A percentile compares a stretch with the other conserved stretches of the same genome.
Evolutionary conservation across 441 rosid genomes (phyloP).

Genomic region (Metrosideros polymorpha): DNA sequence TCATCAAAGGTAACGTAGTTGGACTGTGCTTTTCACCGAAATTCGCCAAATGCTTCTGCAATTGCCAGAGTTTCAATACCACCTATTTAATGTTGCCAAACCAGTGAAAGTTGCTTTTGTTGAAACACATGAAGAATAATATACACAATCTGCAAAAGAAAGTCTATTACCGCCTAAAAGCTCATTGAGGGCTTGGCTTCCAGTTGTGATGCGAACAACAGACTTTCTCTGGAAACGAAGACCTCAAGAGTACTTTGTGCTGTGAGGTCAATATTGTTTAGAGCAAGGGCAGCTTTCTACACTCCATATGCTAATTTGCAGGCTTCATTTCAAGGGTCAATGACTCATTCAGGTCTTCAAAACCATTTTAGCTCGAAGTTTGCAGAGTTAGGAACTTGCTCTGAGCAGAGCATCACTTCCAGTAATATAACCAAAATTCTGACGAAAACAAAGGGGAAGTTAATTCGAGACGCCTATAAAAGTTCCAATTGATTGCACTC

Average conservation of each 20-base stretch:
- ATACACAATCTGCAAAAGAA: not conserved
- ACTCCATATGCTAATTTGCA: not conserved
- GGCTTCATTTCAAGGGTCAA: not conserved
- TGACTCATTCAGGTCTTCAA: not conserved
- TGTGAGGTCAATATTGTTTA: no score
- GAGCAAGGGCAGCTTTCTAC: no score
- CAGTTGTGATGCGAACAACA: conserved; percentile 78
- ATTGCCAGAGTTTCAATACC: conserved; percentile 79
- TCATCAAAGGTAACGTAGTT: not conserved
- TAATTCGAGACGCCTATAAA: not conserved
- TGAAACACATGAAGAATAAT: not conserved
- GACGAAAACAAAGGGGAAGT: not conserved
- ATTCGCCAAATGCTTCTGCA: conserved; percentile 96
- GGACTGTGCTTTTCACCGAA: conserved; percentile 38
- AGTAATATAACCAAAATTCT: conserved; percentile 91
- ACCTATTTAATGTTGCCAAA: conserved; percentile 35
- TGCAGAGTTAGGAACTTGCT: conserved; percentile 35
- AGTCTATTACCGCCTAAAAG: conserved; percentile 63
- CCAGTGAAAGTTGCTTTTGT: not conserved
- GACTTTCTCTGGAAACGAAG: conserved; percentile 50
- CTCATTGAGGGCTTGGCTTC: conserved; percentile 93
- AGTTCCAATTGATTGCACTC: not conserved
- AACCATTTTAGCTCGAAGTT: not conserved
- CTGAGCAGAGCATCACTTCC: conserved; percentile 91
- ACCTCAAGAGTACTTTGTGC: not conserved